A percentile compares a stretch with the other conserved stretches of the same genome.
These are phyloP conservation scores for Spencermartinsiella europaea DNA, from an alignment of 805 yeast species.

Conservation along the genomic window DNA sequence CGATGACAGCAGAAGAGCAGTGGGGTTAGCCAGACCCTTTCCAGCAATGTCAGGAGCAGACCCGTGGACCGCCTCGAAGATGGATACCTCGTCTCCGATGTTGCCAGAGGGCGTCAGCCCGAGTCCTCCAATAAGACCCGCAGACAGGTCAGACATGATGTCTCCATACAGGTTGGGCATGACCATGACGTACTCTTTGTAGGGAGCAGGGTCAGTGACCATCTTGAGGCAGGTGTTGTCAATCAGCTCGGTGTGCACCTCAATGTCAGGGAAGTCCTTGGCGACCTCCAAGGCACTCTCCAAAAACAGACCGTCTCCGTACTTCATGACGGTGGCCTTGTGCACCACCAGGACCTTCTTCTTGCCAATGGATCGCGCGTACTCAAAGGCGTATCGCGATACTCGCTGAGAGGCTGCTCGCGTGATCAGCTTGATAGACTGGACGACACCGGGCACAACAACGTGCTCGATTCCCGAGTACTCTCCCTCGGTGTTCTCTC, in stretches of 20 bases:
- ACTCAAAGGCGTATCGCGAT: slow-evolving; percentile 94
- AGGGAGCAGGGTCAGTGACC: slow-evolving; percentile 82
- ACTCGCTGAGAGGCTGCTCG: slow-evolving; percentile 95
- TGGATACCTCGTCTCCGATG: slow-evolving; percentile 97
- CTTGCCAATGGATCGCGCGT: slow-evolving; percentile 83
- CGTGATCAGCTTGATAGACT: slow-evolving; percentile 95
- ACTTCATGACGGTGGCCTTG: slow-evolving; percentile 97
- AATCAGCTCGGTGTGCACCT: slow-evolving; percentile 77
- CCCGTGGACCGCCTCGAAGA: slow-evolving; percentile 99
- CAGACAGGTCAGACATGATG: slow-evolving; percentile 94
- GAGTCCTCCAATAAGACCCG: slow-evolving; percentile 97
- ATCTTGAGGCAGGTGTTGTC: slow-evolving; percentile 93
- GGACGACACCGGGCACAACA: slow-evolving; percentile 97
- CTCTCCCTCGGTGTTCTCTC: slow-evolving; percentile 99
- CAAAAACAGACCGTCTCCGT: slow-evolving; percentile 95
- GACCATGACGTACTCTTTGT: slow-evolving; percentile 87
- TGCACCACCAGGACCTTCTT: slow-evolving; percentile 91
- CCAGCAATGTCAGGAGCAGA: slow-evolving; percentile 99
- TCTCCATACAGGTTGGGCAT: slow-evolving; percentile 99
- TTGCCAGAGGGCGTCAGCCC: slow-evolving; percentile 99
- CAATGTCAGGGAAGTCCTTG: slow-evolving; percentile 86
- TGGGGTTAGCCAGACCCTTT: slow-evolving; percentile 98
- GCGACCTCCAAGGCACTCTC: slow-evolving; percentile 85
- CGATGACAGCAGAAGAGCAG: slow-evolving; percentile 91
- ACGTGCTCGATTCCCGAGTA: slow-evolving; percentile 98